These are phyloP conservation scores for Bruguiera hainesii DNA, from an alignment of 441 rosid genomes.

Conservation along the genomic window DNA sequence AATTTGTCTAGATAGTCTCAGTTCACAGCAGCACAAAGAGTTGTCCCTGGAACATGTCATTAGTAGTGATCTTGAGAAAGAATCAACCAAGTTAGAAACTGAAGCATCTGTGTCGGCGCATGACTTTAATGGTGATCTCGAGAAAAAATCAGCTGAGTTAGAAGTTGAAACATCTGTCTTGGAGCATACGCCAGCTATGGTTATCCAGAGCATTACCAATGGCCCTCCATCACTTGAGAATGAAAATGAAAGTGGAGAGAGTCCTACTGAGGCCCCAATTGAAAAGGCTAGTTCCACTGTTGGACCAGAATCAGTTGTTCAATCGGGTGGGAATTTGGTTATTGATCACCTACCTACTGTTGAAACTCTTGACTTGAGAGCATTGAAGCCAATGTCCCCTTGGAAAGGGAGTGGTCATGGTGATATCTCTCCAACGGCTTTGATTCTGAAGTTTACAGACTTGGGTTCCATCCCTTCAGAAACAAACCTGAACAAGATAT, in stretches of 20 bases:
- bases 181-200: conserved; percentile 23
- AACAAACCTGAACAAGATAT: conserved; percentile 53
- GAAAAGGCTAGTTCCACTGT: conserved; percentile 7
- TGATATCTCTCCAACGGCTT: conserved; percentile 39
- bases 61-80: conserved; percentile 22
- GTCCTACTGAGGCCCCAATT: conserved; percentile 7
- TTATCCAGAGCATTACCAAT: conserved; percentile 18
- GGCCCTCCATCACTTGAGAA: conserved; percentile 19
- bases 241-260: conserved; percentile 12
- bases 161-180: conserved; percentile 27
- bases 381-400: conserved; percentile 15
- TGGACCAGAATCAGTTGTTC: conserved; percentile 20
- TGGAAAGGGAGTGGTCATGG: conserved; percentile 19
- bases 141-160: conserved; percentile 24
- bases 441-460: conserved; percentile 57
- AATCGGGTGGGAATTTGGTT: conserved; percentile 11
- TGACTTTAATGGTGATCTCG: conserved; percentile 19
- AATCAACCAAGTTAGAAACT: conserved; percentile 24
- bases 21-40: conserved; percentile 18
- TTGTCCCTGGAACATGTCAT: conserved; percentile 24
- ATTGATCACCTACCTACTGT: conserved; percentile 18
- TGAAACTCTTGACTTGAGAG: conserved; percentile 20
- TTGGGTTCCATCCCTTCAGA: conserved; percentile 47
- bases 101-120: conserved; percentile 27
- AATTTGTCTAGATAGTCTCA: conserved; percentile 24